Conservation (phyloP, 176 grass and related monocot species). For the Paspalum notatum region DNA sequence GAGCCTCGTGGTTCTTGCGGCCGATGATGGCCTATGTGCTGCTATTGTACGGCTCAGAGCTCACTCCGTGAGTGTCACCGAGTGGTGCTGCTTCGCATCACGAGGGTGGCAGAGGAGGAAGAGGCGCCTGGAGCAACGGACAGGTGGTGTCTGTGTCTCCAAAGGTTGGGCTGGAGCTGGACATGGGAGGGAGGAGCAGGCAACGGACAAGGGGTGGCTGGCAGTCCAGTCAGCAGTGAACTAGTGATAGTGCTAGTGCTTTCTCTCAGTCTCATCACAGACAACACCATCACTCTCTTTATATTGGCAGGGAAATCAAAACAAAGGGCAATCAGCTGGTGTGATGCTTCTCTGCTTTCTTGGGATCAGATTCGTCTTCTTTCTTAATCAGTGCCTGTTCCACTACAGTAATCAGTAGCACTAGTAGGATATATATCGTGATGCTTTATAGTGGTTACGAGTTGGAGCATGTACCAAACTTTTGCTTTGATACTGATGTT, state of each 20-base stretch:
- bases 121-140: conserved; percentile 38
- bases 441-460: conserved; percentile 8
- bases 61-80: conserved; percentile 24
- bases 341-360: conserved; percentile 34
- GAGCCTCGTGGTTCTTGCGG: not conserved
- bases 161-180: conserved; percentile 51
- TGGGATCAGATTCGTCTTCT: conserved; percentile 29
- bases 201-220: conserved; percentile 33
- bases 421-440: not conserved
- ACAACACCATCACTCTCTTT: not conserved
- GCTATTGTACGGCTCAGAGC: not conserved
- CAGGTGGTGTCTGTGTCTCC: conserved; percentile 39
- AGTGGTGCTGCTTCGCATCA: conserved; percentile 2
- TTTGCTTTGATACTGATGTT: conserved; percentile 1
- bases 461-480: not conserved
- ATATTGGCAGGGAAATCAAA: not conserved
- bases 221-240: not conserved
- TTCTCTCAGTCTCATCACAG: not conserved
- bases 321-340: not conserved
- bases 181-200: conserved; percentile 24
- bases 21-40: too few species aligned
- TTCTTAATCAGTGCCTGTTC: not conserved
- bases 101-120: conserved; percentile 36
- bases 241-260: not conserved
- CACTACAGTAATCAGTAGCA: too few species aligned